Base-by-base conservation (phyloP, 2,329 filamentous ascomycete genomes). In the Cladosporium cucumerinum region DNA sequence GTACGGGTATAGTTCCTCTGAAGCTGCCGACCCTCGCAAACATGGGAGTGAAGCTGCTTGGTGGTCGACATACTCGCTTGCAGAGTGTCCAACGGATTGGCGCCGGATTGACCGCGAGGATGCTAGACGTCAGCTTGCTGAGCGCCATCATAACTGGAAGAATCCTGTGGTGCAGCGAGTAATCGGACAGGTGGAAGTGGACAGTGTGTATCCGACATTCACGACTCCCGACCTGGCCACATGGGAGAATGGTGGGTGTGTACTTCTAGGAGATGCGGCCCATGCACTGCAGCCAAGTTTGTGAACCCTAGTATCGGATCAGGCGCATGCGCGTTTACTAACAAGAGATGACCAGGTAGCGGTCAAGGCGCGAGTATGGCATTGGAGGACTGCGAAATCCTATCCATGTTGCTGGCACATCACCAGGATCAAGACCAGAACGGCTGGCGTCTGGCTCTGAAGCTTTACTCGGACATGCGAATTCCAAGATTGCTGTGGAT, bases 231-330 rank as follows among this genome's bases (percentile, higher is more conserved):
- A 75, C 8, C 74, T 86, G 3, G 80, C 81, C 1, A 77, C 76
- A 16, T 85, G 82, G 83, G 74, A 78, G 18, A 70, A 75, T 8
- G 72, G 79, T 21, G 78, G 82, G 0, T 78, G 84, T 10, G 77
- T 86, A 5, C 73, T 87, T 2, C 73, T 86, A 3, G 85, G 85
- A 3, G 85, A 87, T 71, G 84, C 85, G 0, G 84, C 84, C 0
- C 85, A 87, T 72, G 82, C 84, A 0, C 76, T 86, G 64, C 80
- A 82, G 5, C 79, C 85, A 0, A 82, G 59, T 61, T 12, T 21
- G 59, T 52, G n/a, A 1, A 46, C 14, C 10, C 16, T 25, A 6
- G n/a, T 10, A 8, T 26, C 8, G 5, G 16, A n/a, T 14, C 11
- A n/a, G 18, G 14, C 30, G 2, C 18, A 32, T 32, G 51, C 18